phyloP scores from a whole-genome alignment of 2,329 filamentous ascomycete genomes.

The Aspergillus piperis region DNA sequence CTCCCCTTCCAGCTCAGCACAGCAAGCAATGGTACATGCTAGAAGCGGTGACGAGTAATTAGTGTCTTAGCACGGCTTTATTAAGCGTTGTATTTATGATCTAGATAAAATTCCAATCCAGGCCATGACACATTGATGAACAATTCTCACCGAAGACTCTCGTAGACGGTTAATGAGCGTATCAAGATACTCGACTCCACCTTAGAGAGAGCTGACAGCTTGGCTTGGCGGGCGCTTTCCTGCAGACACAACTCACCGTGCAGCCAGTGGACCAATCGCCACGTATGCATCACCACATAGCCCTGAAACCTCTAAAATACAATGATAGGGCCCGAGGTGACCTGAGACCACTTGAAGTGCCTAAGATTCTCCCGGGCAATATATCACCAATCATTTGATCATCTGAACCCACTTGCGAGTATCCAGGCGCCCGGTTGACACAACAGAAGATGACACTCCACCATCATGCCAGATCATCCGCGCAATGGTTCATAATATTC shows the following conservation, averaged over 20 bases:
- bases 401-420: not conserved
- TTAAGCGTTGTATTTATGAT: not conserved
- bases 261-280: not conserved
- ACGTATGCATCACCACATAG: not conserved
- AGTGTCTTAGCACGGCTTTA: not conserved
- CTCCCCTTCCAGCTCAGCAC: not conserved
- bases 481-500: not conserved
- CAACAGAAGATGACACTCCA: not conserved
- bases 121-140: too few species aligned
- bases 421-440: not conserved
- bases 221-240: not conserved
- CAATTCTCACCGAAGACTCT: too few species aligned
- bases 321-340: not conserved
- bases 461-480: not conserved
- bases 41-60: not conserved
- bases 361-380: not conserved
- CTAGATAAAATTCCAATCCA: too few species aligned
- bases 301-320: not conserved
- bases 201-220: not conserved
- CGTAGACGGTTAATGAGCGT: too few species aligned
- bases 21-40: not conserved
- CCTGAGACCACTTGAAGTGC: not conserved
- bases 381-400: not conserved
- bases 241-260: not conserved
- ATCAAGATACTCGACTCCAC: not conserved